Evolutionary conservation across 768 basidiomycete genomes (phyloP), one percentile per base, ranked within the genome.

Genomic region (Filobasidium floriforme): DNA sequence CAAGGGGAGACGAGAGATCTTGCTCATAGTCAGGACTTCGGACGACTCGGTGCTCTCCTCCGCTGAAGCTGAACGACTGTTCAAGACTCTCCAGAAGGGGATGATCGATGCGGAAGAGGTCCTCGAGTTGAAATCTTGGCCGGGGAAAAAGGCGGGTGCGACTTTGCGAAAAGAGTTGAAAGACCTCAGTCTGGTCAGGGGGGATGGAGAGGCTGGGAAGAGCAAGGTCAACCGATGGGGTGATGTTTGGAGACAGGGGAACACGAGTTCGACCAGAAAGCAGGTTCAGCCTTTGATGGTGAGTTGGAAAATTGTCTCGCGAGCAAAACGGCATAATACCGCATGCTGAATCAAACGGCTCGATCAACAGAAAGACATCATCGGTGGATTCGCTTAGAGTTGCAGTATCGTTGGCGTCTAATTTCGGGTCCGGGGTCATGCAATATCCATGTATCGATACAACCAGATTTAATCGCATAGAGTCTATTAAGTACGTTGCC

Each of bases 1-100:
- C 41, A 88, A 89, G 70, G 83, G 85, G 65, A 83, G 81, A 68
- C 80, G 90, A 52, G 87, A 90, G 80, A 80, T 86, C 78, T 77
- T 87, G 63, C 85, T 88, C 83, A 79, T 89, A 41, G 80, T 89
- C 1, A 81, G 84, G 6, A 78, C 80, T 22, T 81, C 75, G 12
- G 76, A 81, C 4, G 66, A 14, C 24, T 71, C 9, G 1, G 18
- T 29, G 62, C 65, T 12, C 63, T 75, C 55, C 54, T 40, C 24
- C 18, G 62, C 29, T n/a, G 66, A 68, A 22, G 74, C 67, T 11
- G 68, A 74, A 59, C 77, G 70, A 37, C 77, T 89, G 7, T 80
- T 83, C n/a, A 66, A 76, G 55, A 77, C 79, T 59, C 70, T 90
- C 51, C 87, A 84, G 76, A 74, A 79, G 15, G 87, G 86, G 0